Conservation (phyloP, 2,329 filamentous ascomycete genomes). For the Seiridium cupressi region DNA sequence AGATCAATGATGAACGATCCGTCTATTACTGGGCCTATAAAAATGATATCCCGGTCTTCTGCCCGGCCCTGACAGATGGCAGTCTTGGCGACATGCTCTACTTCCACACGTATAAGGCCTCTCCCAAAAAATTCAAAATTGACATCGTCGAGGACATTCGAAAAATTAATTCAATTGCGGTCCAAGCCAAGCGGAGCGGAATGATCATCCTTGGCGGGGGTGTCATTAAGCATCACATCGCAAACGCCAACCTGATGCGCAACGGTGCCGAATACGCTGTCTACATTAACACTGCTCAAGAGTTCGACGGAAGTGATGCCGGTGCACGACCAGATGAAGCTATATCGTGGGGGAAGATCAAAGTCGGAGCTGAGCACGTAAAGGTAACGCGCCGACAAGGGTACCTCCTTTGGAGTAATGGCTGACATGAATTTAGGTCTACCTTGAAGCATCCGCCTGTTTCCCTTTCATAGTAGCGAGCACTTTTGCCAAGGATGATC, state of each 20-base stretch:
- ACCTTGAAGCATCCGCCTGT: slow-evolving; percentile 62
- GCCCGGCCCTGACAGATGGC: slow-evolving; percentile 91
- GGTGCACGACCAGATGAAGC: slow-evolving; percentile 94
- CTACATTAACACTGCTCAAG: slow-evolving; percentile 95
- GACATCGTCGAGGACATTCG: slow-evolving; percentile 95
- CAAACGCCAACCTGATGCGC: slow-evolving; percentile 95
- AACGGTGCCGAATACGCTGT: slow-evolving; percentile 97
- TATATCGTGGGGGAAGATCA: slow-evolving; percentile 98
- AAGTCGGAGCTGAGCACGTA: slow-evolving; percentile 79
- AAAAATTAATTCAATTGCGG: slow-evolving; percentile 86
- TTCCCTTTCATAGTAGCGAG: slow-evolving; percentile 68
- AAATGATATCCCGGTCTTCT: slow-evolving; percentile 96
- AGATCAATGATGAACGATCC: slow-evolving; percentile 88
- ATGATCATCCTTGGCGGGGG: slow-evolving; percentile 96
- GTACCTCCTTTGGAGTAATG: neutral
- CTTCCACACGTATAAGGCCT: slow-evolving; percentile 93
- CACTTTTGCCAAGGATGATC: slow-evolving; percentile 58
- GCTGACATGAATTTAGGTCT: slow-evolving; percentile 43
- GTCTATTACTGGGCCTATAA: slow-evolving; percentile 98
- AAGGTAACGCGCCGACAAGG: slow-evolving; percentile 60
- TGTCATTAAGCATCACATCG: slow-evolving; percentile 97
- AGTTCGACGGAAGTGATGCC: slow-evolving; percentile 96
- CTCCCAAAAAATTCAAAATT: slow-evolving; percentile 75
- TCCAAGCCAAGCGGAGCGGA: slow-evolving; percentile 81
- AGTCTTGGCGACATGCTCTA: slow-evolving; percentile 97